Evolutionary conservation across 805 yeast genomes (phyloP), one percentile per base, ranked within the genome.

Genomic region (Dipodascus albidus): DNA sequence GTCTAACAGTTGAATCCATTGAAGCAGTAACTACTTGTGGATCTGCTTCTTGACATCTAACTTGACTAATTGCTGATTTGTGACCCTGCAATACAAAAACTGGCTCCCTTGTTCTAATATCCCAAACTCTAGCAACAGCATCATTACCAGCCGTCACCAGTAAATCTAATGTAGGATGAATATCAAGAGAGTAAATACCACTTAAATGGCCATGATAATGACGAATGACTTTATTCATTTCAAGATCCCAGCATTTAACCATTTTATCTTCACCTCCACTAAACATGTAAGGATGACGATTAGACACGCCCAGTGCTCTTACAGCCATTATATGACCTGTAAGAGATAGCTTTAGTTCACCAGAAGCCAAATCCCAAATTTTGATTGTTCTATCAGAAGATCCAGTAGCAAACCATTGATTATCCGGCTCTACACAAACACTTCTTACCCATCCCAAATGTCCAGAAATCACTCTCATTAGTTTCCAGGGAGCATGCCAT

Each of bases 231-330:
- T 80, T 80, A 61, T 90, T 87, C 62, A 81, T 79, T 66, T 91
- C 98, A 59, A 93, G 74, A 71, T 93, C 99, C 97, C 98, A 93
- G 67, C 98, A 90, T 64, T 87, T 81, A 8, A 89, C 87, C 23
- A 89, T 76, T 66, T 90, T 90, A 66, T 93, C 99, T 64, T 93
- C 98, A 48, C 96, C 85, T 22, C 93, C 90, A 14, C 91, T 80
- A 65, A 90, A 93, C 72, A 93, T 70, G 66, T 91, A 91, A 0
- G 98, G 96, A 64, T 83, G 88, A 53, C 85, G 72, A 1, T 75
- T 71, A 0, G 96, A 86, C 0, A 91, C 77, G 0, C 76, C 82
- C 15, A 93, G 62, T 1, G 87, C 85, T 53, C 96, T 70, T 0
- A 93, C 91, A 0, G 88, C 81, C 96, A 91, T 86, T 2, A 85